phyloP scores from a whole-genome alignment of 345 rosid genomes.

The Heritiera littoralis region DNA sequence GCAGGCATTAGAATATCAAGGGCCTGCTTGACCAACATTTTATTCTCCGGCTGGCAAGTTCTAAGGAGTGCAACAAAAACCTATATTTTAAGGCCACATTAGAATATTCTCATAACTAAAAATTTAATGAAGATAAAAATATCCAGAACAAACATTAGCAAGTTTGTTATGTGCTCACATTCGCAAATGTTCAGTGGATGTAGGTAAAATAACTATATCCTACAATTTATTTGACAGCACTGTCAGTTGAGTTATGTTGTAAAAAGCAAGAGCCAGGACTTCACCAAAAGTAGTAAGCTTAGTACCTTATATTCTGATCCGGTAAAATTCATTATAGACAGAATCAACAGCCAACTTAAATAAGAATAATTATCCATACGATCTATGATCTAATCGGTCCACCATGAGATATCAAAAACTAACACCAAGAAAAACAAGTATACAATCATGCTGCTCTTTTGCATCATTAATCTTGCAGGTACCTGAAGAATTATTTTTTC shows the following conservation, averaged over 20 bases:
- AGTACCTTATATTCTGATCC: background rate
- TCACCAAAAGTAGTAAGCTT: background rate
- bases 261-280: background rate
- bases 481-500: conserved; percentile 99
- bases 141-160: background rate
- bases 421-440: conserved; percentile 10
- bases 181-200: conserved; percentile 1
- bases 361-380: background rate
- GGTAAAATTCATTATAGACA: background rate
- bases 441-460: background rate
- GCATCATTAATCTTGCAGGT: conserved; percentile 13
- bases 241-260: background rate
- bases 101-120: conserved; percentile 2
- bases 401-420: background rate
- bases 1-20: conserved; percentile 99
- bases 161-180: background rate
- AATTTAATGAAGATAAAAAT: background rate
- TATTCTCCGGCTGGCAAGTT: conserved; percentile 98
- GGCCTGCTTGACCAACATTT: conserved; percentile 96
- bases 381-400: background rate
- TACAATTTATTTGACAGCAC: background rate
- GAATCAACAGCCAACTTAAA: background rate
- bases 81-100: conserved; percentile 48
- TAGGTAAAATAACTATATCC: conserved; percentile 4
- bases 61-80: conserved; percentile 99